Conservation (phyloP, 1,284 basidiomycete species). For the Sporisorium sorghi region DNA sequence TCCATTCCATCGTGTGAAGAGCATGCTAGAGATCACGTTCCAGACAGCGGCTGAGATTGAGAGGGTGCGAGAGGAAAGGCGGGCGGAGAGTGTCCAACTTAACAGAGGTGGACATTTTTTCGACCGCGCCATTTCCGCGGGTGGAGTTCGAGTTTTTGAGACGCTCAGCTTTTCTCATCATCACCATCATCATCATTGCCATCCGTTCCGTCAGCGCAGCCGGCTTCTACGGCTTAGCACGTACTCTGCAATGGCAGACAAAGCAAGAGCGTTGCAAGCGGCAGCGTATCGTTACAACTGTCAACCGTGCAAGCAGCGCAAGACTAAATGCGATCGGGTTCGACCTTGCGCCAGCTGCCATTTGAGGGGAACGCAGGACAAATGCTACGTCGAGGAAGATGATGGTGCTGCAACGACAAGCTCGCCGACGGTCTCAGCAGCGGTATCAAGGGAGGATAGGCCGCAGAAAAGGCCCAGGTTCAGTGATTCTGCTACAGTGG, state of each 20-base stretch:
- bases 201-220: neutral
- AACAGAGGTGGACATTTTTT: neutral
- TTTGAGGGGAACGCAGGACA: conserved; percentile 30
- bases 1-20: neutral
- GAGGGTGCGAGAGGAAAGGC: neutral
- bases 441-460: neutral
- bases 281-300: conserved; percentile 46
- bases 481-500: neutral
- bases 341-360: conserved; percentile 43
- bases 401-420: neutral
- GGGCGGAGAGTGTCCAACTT: neutral
- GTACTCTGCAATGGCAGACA: conserved; percentile 16
- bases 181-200: conserved; percentile 3
- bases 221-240: neutral
- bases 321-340: conserved; percentile 52
- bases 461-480: conserved; percentile 10
- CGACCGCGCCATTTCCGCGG: conserved; percentile 30
- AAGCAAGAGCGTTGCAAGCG: conserved; percentile 23
- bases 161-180: neutral
- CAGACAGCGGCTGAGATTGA: neutral
- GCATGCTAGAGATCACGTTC: neutral
- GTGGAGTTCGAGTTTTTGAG: neutral
- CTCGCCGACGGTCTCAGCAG: neutral
- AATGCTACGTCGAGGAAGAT: conserved; percentile 23
- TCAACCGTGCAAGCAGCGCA: conserved; percentile 49